Base-by-base conservation (phyloP, 495 filamentous ascomycete genomes). In the Tetracladium setigerum region DNA sequence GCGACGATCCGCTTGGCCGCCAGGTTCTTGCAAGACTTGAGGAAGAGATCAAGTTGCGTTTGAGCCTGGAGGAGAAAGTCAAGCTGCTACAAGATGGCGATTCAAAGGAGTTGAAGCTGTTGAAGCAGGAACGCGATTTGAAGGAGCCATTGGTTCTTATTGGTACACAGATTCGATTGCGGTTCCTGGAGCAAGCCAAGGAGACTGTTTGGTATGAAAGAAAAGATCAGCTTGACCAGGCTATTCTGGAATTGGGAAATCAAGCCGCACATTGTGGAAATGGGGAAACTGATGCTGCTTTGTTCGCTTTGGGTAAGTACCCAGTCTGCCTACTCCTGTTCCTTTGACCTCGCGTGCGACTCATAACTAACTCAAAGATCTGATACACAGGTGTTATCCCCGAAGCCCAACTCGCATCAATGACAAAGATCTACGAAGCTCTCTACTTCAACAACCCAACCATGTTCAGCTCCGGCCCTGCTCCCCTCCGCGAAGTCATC, bases 171-270 rank as follows among this genome's bases (percentile, higher is more conserved):
- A 13, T 46, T 27, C 44, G 50, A 3, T 19, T 40, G 17, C 38
- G 38, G n/a, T 53, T 43, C 31, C n/a, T 53, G 22, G 38, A 46
- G 27, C 43, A 43, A 30, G 50, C 44, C 19, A 14, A 33, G 19
- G 38, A 38, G 6, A 27, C 8, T 0, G 18, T 38, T 19, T 34
- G 36, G 9, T 15, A 36, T 22, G 24, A 15, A 9, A 11, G 12
- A 17, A 11, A 18, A 32, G 13, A 16, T 1, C 1, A 32, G 16
- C 12, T 32, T 11, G 22, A 45, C 19, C 2, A 31, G 11, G 11
- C 5, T 1, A 18, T 15, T 8, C 22, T 43, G 19, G 14, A 18
- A 16, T 19, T 11, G 8, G 50, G 50, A 2, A 53, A 53, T 42
- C 6, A 17, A 2, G 50, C 50, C 7, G 50, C 50, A 4, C 50